phyloP scores from a whole-genome alignment of 495 filamentous ascomycete species.

The Lasiosphaeria miniovina region DNA sequence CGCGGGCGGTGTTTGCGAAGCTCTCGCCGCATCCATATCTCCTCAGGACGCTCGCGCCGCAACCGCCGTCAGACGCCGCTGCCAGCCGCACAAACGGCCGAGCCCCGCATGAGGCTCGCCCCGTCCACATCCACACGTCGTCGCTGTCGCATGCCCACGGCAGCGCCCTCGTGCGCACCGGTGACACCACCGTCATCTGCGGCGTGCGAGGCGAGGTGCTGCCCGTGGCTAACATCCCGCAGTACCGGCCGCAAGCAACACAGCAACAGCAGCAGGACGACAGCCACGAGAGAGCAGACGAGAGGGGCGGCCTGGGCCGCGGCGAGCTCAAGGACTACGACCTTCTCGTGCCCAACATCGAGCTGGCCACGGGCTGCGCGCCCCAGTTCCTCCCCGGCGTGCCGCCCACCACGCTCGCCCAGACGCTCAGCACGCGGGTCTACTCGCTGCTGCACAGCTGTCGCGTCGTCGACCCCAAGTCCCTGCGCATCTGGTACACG shows the following conservation, averaged over 20 bases:
- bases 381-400: constrained; percentile 80
- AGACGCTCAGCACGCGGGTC: constrained; percentile 75
- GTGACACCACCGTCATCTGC: constrained; percentile 89
- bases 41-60: constrained; percentile 75
- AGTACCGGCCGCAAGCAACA: constrained; percentile 46
- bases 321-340: constrained; percentile 54
- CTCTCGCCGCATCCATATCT: constrained; percentile 87
- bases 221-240: constrained; percentile 64
- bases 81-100: constrained; percentile 74
- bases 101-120: constrained; percentile 61
- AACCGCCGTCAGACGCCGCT: constrained; percentile 49
- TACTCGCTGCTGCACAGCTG: constrained; percentile 69
- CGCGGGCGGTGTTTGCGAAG: constrained; percentile 80
- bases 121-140: constrained; percentile 68
- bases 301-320: constrained; percentile 10
- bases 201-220: constrained; percentile 85
- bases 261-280: constrained; percentile 16
- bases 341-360: constrained; percentile 88
- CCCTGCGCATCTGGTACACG: constrained; percentile 68
- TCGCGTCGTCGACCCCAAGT: constrained; percentile 56
- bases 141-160: constrained; percentile 85
- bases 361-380: constrained; percentile 83
- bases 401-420: constrained; percentile 74
- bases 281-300: not conserved
- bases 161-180: constrained; percentile 78